Percentiles rank a stretch among this genome's conserved stretches.
These are phyloP conservation scores for Yamadazyma dushanensis DNA, from an alignment of 1,139 yeast genomes.

Conservation along the genomic window DNA sequence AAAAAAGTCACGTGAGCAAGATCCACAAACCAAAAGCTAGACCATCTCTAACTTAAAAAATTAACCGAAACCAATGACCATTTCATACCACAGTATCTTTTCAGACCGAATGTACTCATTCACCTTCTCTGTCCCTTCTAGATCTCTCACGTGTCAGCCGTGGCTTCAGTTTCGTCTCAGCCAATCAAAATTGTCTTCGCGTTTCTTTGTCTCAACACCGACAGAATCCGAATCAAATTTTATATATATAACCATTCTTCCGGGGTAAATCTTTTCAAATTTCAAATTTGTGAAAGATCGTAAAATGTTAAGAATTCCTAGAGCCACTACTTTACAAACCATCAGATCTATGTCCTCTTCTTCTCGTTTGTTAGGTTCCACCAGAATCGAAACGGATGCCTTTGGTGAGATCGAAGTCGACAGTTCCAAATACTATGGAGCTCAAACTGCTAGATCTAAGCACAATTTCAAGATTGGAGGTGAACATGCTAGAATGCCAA, in stretches of 20 bases:
- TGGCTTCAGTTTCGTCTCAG: constrained; percentile 6
- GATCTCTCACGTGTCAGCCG: not conserved
- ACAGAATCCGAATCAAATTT: constrained; percentile 3
- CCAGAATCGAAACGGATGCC: constrained; percentile 89
- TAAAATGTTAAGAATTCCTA: constrained; percentile 13
- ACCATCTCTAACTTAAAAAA: no score
- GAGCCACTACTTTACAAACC: constrained; percentile 9
- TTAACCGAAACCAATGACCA: not conserved
- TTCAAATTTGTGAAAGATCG: no score
- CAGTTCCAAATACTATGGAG: constrained; percentile 88
- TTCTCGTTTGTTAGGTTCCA: constrained; percentile 22
- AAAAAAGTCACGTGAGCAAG: constrained; percentile 1
- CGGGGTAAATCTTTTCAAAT: constrained; percentile 13
- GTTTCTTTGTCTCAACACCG: constrained; percentile 5
- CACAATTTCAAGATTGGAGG: constrained; percentile 97
- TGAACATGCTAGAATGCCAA: constrained; percentile 84
- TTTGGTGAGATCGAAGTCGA: constrained; percentile 95
- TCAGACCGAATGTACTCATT: not conserved
- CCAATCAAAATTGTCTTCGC: constrained; percentile 17
- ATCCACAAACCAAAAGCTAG: no score
- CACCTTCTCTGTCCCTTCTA: not conserved
- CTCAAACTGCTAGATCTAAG: constrained; percentile 93
- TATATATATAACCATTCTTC: constrained; percentile 11
- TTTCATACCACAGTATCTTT: not conserved
- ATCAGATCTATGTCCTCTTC: constrained; percentile 32